Evolutionary conservation across 2,329 filamentous ascomycete genomes (phyloP), one percentile per base, ranked within the genome.

Genomic region (Trichoderma brevicompactum): DNA sequence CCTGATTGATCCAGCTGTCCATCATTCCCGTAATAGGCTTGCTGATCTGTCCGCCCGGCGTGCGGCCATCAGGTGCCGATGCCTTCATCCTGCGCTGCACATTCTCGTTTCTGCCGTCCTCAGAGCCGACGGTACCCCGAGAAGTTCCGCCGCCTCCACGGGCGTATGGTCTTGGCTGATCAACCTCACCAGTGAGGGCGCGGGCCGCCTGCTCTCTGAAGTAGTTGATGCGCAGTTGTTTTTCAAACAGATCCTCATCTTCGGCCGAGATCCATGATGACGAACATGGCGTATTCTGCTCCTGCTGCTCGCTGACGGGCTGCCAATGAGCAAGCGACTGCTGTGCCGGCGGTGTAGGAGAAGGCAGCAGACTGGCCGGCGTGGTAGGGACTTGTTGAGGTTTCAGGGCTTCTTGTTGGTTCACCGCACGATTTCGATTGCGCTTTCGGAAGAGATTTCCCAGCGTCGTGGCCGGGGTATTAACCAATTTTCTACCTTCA

Each of bases 371-470:
- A 17, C 10, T 49, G 32, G 56, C 19, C 12, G 56, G 56, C 15
- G 56, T 19, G 13, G 34, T 41, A 12, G 36, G 43, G 34, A 7
- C 15, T 40, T 68, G 43, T 52, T 23, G 49, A 32, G 41, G 15
- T 10, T 52, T 36, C 38, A 38, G 38, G 38, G 34, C 5, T n/a
- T 17, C 38, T 19, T 44, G 41, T 9, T 64, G 53, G 3, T 53
- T 49, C 10, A 36, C 65, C 38, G 32, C 49, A 48, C 52, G 52
- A 23, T 56, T 53, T 19, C 68, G 69, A 28, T 67, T 66, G 40
- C 70, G 69, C 41, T 70, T 75, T 19, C 72, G 72, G 48, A 76
- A 72, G 7, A 76, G 59, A 32, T 63, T 68, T 4, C 70, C 61
- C 12, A 76, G 67, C 1, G 69, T 50, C 0, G 73, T 70, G 10